Conservation (phyloP, 208 protist species). For the Naegleria gruberi region DNA sequence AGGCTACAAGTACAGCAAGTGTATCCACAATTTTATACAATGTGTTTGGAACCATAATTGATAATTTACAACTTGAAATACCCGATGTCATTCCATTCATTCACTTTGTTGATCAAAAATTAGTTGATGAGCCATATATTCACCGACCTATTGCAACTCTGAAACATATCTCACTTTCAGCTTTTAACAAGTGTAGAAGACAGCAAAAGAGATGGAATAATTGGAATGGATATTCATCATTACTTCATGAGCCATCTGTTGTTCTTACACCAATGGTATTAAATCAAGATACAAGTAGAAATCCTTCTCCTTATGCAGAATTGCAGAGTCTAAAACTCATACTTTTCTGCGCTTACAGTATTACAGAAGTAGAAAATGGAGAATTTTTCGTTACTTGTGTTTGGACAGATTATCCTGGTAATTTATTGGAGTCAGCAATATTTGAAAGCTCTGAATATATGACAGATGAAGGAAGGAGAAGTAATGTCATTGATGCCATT, state of each 20-base stretch:
- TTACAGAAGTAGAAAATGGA: not conserved
- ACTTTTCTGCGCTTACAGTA: not conserved
- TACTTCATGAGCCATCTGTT: not conserved
- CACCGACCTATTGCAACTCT: not conserved
- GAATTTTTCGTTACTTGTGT: not conserved
- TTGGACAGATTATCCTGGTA: not conserved
- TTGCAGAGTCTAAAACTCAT: not conserved
- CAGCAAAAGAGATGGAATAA: not conserved
- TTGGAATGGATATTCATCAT: not conserved
- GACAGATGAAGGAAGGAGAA: not conserved
- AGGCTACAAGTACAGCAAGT: not conserved
- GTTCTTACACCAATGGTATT: not conserved
- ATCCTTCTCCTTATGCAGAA: not conserved
- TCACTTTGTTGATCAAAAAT: not conserved
- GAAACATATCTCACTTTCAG: not conserved
- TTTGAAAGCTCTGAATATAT: not conserved
- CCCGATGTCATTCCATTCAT: not conserved
- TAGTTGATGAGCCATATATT: not conserved
- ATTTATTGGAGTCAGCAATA: not conserved
- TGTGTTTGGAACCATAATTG: not conserved
- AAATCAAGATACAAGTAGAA: not conserved
- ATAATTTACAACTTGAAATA: not conserved
- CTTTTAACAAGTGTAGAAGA: not conserved
- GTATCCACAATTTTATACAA: not conserved
- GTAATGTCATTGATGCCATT: not conserved